Conservation (phyloP, 768 basidiomycete genomes). For the Termitomyces sp. region DNA sequence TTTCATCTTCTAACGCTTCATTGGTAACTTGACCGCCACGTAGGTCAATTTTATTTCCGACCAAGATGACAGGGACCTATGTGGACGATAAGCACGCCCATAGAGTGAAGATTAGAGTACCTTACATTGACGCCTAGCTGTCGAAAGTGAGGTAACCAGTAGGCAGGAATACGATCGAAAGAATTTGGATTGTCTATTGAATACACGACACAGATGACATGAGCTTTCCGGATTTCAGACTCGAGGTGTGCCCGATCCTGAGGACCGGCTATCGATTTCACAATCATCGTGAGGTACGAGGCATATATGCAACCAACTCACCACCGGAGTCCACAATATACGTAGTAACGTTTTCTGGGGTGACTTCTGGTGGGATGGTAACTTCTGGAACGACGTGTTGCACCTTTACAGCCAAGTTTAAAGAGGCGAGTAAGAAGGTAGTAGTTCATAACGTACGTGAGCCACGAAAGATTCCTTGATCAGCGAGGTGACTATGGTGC, state of each 20-base stretch:
- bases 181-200: conserved; percentile 95
- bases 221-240: conserved; percentile 93
- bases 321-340: conserved; percentile 98
- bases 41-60: conserved; percentile 98
- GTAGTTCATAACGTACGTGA: conserved; percentile 49
- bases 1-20: conserved; percentile 91
- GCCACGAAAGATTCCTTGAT: conserved; percentile 95
- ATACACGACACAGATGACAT: conserved; percentile 98
- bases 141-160: conserved; percentile 95
- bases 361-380: conserved; percentile 96
- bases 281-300: conserved; percentile 3
- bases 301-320: conserved; percentile 33
- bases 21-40: conserved; percentile 93
- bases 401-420: conserved; percentile 49
- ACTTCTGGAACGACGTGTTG: conserved; percentile 96
- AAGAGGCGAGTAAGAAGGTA: not conserved
- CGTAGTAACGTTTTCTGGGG: conserved; percentile 96
- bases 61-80: conserved; percentile 93
- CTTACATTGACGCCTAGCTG: conserved; percentile 91
- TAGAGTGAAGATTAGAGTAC: conserved; percentile 12
- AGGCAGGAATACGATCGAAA: conserved; percentile 96
- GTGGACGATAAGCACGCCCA: conserved; percentile 7
- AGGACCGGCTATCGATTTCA: conserved; percentile 59
- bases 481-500: conserved; percentile 92
- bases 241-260: conserved; percentile 88